Conservation (phyloP, 2,329 filamentous ascomycete genomes). For the Aspergillus puulaauensis region DNA sequence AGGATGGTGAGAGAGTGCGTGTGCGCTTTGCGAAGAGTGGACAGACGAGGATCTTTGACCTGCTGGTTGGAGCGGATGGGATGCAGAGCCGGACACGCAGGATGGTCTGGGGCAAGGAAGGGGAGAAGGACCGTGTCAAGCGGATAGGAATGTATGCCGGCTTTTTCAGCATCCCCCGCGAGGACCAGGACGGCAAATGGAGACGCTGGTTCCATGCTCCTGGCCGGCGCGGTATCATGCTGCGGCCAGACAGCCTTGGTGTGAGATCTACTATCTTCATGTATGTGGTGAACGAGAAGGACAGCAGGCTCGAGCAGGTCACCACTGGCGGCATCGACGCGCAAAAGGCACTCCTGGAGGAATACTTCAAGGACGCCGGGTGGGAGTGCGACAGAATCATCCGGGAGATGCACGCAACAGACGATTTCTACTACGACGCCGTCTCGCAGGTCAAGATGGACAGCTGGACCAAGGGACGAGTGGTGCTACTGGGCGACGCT, state of each 20-base stretch:
- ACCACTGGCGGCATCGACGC: constrained; percentile 7
- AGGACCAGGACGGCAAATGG: constrained; percentile 21
- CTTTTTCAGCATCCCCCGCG: constrained; percentile 29
- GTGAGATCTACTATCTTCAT: constrained; percentile 12
- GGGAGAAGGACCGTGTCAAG: constrained; percentile 16
- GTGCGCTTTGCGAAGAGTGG: not conserved
- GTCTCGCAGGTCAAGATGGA: constrained; percentile 33
- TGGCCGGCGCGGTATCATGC: constrained; percentile 22
- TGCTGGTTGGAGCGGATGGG: constrained; percentile 59
- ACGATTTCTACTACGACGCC: constrained; percentile 49
- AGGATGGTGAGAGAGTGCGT: not conserved
- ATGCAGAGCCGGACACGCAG: constrained; percentile 51
- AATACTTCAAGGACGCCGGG: constrained; percentile 36
- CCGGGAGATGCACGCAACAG: constrained; percentile 36
- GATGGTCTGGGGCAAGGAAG: constrained; percentile 34
- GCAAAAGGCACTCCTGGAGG: constrained; percentile 29
- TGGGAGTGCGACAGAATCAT: constrained; percentile 40
- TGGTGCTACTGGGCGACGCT: constrained; percentile 44
- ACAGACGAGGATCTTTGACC: constrained; percentile 42
- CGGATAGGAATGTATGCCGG: constrained; percentile 23
- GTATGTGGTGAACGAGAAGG: constrained; percentile 13
- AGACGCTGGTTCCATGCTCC: constrained; percentile 18
- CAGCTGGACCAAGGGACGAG: constrained; percentile 30
- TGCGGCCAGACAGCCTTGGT: constrained; percentile 23
- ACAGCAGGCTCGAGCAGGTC: not conserved